Evolutionary conservation across 305 asterid genomes (phyloP).

Genomic region (Fraxinus dipetala): DNA sequence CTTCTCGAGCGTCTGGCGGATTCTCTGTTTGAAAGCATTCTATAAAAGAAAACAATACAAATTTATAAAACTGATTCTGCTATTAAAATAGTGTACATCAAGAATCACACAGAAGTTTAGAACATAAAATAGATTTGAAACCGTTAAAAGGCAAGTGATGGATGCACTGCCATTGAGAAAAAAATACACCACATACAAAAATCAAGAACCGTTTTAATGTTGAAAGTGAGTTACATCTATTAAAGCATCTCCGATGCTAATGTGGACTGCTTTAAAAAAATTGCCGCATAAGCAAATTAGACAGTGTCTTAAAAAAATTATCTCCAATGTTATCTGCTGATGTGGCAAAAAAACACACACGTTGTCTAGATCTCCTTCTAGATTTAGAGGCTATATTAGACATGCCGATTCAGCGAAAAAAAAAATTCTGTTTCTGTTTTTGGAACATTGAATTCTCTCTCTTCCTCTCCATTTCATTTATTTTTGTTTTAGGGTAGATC

Average conservation of each 20-base stretch:
- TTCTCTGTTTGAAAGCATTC: slow-evolving; percentile 99
- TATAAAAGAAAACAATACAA: slow-evolving; percentile 32
- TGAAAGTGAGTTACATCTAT: not conserved
- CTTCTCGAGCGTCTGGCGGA: slow-evolving; percentile 98
- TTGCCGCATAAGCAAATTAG: not conserved
- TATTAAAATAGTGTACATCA: not conserved
- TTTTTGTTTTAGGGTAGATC: not conserved
- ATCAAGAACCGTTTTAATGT: not conserved
- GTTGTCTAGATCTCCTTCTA: not conserved
- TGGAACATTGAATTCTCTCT: not conserved
- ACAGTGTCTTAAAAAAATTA: not conserved
- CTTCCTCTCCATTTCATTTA: not conserved
- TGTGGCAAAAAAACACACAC: not conserved
- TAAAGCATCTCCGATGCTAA: not conserved
- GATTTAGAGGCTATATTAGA: not conserved
- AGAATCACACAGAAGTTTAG: not conserved
- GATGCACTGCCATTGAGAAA: not conserved
- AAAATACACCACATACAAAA: not conserved
- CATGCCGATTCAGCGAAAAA: not conserved
- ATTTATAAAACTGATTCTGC: not conserved
- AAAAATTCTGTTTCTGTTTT: not conserved
- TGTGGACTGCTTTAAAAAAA: not conserved
- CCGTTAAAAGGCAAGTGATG: not conserved
- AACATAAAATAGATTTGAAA: not conserved
- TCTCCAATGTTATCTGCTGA: not conserved